Evolutionary conservation across 2,329 filamentous ascomycete species (phyloP).

Genomic region (Phoma sp.): DNA sequence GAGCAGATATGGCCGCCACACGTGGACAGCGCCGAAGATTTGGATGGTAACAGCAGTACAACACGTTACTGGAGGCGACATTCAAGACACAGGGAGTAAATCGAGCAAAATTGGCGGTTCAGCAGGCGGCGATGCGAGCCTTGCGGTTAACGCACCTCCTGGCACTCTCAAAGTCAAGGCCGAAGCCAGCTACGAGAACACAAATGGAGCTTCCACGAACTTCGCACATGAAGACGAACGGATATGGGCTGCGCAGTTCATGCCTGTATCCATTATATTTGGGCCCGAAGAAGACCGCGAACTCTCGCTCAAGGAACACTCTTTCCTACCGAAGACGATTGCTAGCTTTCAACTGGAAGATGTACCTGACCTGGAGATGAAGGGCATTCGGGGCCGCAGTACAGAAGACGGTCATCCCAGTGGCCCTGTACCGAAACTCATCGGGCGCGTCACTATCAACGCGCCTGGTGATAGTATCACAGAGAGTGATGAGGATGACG

Average conservation of each 20-base stretch:
- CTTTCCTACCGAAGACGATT: background rate
- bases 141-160: background rate
- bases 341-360: background rate
- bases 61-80: background rate
- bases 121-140: background rate
- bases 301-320: too few species aligned
- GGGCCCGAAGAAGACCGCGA: background rate
- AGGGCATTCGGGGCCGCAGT: background rate
- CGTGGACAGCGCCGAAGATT: background rate
- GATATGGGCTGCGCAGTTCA: constrained; percentile 6
- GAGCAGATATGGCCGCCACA: background rate
- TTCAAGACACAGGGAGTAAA: background rate
- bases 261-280: background rate
- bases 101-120: background rate
- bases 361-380: background rate
- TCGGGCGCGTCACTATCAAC: background rate
- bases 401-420: too few species aligned
- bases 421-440: too few species aligned
- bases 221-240: background rate
- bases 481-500: background rate
- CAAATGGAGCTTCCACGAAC: background rate
- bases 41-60: constrained; percentile 5
- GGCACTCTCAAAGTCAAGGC: background rate
- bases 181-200: background rate
- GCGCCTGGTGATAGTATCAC: background rate